Evolutionary conservation across 2,329 filamentous ascomycete species (phyloP).

Genomic region (Colletotrichum euphorbiae): DNA sequence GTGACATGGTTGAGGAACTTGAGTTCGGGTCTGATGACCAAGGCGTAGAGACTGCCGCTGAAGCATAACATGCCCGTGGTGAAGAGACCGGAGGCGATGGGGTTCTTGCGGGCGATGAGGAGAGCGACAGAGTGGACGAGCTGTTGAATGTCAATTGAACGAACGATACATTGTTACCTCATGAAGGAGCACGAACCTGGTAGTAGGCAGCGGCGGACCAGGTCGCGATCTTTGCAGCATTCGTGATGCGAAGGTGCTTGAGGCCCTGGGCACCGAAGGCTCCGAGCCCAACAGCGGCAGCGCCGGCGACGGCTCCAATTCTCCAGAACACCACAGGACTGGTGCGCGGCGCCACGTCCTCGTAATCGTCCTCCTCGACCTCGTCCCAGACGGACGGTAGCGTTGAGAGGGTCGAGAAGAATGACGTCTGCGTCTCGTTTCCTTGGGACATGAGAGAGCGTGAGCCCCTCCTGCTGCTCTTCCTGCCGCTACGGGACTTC

Average conservation of each 20-base stretch:
- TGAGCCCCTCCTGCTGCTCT: too few species aligned
- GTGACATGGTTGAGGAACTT: constrained; percentile 72
- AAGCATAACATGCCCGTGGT: constrained; percentile 75
- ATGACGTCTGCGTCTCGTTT: too few species aligned
- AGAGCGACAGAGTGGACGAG: constrained; percentile 72
- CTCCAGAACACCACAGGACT: constrained; percentile 56
- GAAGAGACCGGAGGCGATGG: constrained; percentile 68
- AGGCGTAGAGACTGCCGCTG: constrained; percentile 72
- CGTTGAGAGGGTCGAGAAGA: too few species aligned
- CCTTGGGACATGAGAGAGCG: too few species aligned
- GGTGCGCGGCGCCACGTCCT: too few species aligned
- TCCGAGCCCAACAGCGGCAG: constrained; percentile 69
- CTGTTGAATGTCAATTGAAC: constrained; percentile 49
- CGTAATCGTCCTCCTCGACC: too few species aligned
- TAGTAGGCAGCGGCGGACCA: constrained; percentile 76
- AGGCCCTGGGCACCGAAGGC: constrained; percentile 77
- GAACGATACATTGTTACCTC: too few species aligned
- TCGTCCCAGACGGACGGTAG: too few species aligned
- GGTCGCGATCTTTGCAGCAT: constrained; percentile 68
- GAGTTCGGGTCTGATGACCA: constrained; percentile 72
- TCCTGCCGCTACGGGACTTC: too few species aligned
- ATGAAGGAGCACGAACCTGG: constrained; percentile 57
- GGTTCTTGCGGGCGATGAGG: constrained; percentile 68
- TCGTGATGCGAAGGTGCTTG: constrained; percentile 66
- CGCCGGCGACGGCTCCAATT: constrained; percentile 72